A percentile compares a stretch with the other conserved stretches of the same genome.
phyloP scores from a whole-genome alignment of 208 protist species.

The Leishmania tarentolae region DNA sequence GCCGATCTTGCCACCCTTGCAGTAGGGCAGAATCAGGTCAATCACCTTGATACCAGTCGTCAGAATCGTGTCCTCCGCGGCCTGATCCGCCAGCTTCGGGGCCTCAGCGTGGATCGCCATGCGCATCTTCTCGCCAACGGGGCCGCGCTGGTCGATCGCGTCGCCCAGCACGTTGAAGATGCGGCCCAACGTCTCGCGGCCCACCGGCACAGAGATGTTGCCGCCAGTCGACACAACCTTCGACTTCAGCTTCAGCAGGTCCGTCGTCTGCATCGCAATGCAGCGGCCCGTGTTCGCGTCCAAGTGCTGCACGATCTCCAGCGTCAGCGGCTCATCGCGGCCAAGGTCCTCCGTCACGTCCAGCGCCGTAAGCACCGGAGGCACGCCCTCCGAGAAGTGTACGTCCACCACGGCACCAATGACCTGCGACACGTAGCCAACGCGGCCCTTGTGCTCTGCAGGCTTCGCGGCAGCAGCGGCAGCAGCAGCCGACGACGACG shows the following conservation, averaged over 20 bases:
- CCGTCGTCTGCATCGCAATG: constrained; percentile 98
- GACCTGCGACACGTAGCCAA: constrained; percentile 92
- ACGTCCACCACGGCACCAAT: constrained; percentile 99
- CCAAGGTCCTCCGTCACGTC: constrained; percentile 89
- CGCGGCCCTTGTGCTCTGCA: constrained; percentile 82
- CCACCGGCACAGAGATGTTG: constrained; percentile 97
- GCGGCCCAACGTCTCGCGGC: constrained; percentile 94
- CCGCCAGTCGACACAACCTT: constrained; percentile 93
- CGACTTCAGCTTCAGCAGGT: constrained; percentile 96
- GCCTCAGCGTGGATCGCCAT: constrained; percentile 96
- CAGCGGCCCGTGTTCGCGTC: constrained; percentile 96
- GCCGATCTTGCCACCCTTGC: constrained; percentile 99
- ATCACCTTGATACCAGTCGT: constrained; percentile 99
- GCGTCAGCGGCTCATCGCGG: constrained; percentile 89
- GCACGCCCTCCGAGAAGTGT: constrained; percentile 95
- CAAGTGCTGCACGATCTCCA: constrained; percentile 97
- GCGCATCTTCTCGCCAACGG: constrained; percentile 88
- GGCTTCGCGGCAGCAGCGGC: constrained; percentile 25
- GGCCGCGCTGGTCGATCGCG: constrained; percentile 97
- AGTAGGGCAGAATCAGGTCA: constrained; percentile 98
- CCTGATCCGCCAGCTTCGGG: constrained; percentile 94
- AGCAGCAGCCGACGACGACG: constrained; percentile 14
- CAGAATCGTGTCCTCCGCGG: constrained; percentile 93
- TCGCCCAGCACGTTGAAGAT: constrained; percentile 99
- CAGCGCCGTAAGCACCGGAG: constrained; percentile 96